A percentile compares a stretch with the other conserved stretches of the same genome.
These are phyloP conservation scores for Candida qinlingensis DNA, from an alignment of 805 yeast genomes.

Conservation along the genomic window DNA sequence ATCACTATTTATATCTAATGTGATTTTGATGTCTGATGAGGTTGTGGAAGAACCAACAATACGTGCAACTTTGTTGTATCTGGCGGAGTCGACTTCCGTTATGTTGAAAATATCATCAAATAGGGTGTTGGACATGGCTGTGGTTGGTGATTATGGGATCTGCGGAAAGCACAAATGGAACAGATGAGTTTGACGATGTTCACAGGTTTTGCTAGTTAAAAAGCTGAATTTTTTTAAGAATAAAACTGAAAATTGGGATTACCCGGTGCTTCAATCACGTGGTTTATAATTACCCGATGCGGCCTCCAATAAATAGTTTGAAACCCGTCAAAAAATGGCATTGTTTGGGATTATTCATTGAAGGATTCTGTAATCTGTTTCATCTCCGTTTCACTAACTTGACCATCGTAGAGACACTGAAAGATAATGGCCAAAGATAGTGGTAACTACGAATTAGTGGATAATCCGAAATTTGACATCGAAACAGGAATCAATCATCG, in stretches of 20 bases:
- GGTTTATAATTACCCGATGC: constrained; percentile 9
- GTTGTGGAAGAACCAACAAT: constrained; percentile 85
- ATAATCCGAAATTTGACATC: constrained; percentile 10
- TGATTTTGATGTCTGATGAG: constrained; percentile 70
- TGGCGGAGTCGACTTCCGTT: constrained; percentile 76
- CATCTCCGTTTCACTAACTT: neutral
- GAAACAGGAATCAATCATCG: constrained; percentile 2
- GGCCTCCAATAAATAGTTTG: constrained; percentile 5
- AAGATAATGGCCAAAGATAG: constrained; percentile 7
- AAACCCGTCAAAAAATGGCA: constrained; percentile 1
- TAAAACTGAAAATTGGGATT: neutral
- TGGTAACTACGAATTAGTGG: constrained; percentile 19
- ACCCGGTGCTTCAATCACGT: constrained; percentile 2
- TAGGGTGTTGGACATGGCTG: constrained; percentile 59
- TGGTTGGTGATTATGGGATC: too few relatives aligned
- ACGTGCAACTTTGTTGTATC: constrained; percentile 89
- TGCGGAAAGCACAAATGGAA: too few relatives aligned
- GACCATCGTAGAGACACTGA: neutral
- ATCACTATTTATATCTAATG: constrained; percentile 87
- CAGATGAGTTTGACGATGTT: too few relatives aligned
- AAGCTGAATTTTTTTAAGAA: neutral
- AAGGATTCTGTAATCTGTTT: neutral
- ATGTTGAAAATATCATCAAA: constrained; percentile 92
- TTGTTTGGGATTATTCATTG: neutral
- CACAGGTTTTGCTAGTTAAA: too few relatives aligned